Evolutionary conservation across 768 basidiomycete species (phyloP).

Genomic region (Mycena filopes): DNA sequence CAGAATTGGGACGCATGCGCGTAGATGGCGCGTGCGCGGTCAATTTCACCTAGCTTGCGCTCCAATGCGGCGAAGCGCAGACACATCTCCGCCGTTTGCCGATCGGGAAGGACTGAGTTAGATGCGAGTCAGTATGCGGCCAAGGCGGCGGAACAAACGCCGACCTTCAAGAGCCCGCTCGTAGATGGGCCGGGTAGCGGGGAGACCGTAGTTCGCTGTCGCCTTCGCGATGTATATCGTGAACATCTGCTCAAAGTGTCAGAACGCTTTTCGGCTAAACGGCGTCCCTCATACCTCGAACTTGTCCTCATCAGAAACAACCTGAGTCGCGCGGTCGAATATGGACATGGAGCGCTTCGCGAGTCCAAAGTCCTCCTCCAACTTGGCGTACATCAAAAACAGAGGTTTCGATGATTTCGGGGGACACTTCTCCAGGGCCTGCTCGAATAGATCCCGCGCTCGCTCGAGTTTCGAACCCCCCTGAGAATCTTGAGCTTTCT

Average conservation of each 20-base stretch:
- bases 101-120: conserved; percentile 88
- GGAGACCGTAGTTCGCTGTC: conserved; percentile 93
- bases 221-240: conserved; percentile 98
- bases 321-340: conserved; percentile 91
- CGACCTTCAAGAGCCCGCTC: conserved; percentile 88
- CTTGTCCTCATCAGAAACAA: conserved; percentile 90
- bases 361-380: conserved; percentile 95
- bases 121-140: not conserved
- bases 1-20: conserved; percentile 99
- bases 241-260: conserved; percentile 74
- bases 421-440: conserved; percentile 96
- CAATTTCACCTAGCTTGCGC: conserved; percentile 98
- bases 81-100: conserved; percentile 97
- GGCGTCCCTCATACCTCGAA: conserved; percentile 75
- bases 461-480: conserved; percentile 95
- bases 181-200: conserved; percentile 96
- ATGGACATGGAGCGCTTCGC: conserved; percentile 97
- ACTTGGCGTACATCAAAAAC: conserved; percentile 94
- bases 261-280: not conserved
- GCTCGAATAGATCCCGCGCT: conserved; percentile 97
- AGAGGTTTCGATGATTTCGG: conserved; percentile 94
- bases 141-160: conserved; percentile 1
- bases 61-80: conserved; percentile 95
- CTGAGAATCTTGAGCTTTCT: conserved; percentile 47
- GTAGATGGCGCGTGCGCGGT: conserved; percentile 95